Conservation (phyloP, 257 asterid species). For the Capsicum rhomboideum region DNA sequence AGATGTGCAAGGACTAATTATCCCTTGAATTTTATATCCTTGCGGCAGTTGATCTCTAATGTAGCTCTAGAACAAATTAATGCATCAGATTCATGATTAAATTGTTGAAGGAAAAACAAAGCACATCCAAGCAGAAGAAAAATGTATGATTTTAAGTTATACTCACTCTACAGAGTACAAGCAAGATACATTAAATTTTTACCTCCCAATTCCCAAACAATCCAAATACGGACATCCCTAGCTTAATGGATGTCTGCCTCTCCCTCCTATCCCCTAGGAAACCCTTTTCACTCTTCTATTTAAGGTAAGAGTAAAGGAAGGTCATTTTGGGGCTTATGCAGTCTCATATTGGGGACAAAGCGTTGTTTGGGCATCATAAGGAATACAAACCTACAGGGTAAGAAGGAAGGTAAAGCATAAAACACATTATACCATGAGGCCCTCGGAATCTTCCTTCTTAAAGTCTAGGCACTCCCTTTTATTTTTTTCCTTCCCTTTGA, state of each 20-base stretch:
- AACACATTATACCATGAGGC: too few species aligned
- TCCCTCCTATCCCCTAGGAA: background rate
- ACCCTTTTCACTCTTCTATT: background rate
- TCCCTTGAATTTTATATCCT: conserved; percentile 97
- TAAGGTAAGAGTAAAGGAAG: too few species aligned
- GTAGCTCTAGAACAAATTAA: conserved; percentile 50
- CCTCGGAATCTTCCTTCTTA: too few species aligned
- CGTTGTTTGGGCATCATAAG: too few species aligned
- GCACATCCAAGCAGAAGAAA: background rate
- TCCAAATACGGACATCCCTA: background rate
- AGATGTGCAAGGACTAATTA: conserved; percentile 94
- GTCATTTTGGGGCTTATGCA: too few species aligned
- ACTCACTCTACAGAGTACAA: background rate
- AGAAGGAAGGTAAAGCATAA: too few species aligned
- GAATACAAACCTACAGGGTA: too few species aligned
- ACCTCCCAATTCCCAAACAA: background rate
- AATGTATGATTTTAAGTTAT: background rate
- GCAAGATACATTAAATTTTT: background rate
- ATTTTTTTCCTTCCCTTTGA: too few species aligned
- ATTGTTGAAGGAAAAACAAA: background rate
- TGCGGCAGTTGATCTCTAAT: conserved; percentile 87
- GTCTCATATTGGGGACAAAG: too few species aligned
- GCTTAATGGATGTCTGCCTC: background rate
- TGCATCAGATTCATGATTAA: background rate
- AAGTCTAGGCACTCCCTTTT: too few species aligned